These are phyloP conservation scores for Serendipita indica DNA, from an alignment of 768 basidiomycete species.

Conservation along the genomic window DNA sequence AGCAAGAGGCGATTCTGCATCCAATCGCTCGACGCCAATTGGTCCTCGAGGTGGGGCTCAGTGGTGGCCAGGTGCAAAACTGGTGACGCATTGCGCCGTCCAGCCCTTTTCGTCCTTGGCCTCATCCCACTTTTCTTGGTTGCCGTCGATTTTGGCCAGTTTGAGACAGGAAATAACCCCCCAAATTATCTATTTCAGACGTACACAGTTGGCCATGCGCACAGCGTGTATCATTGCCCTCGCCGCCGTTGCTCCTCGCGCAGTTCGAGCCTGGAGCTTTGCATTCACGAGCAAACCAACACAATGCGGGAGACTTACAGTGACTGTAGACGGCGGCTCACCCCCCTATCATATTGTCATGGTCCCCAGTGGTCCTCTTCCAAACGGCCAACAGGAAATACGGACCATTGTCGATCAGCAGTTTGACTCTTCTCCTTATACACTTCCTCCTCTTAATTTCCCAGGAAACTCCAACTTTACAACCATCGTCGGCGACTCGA, in stretches of 20 bases:
- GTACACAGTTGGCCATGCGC: no score
- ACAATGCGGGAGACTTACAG: background rate
- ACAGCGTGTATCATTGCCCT: no score
- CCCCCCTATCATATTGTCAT: constrained; percentile 1
- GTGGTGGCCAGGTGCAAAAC: no score
- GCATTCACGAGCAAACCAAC: background rate
- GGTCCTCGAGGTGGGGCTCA: no score
- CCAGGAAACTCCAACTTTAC: background rate
- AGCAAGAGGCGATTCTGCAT: no score
- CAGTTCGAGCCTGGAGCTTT: background rate
- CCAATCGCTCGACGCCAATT: no score
- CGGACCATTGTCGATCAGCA: constrained; percentile 6
- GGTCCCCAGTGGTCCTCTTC: background rate
- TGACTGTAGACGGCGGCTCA: constrained; percentile 4
- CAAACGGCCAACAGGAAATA: background rate
- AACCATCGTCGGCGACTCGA: background rate
- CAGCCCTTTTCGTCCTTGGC: no score
- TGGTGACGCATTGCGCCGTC: no score
- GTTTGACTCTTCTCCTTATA: background rate
- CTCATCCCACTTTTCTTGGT: no score
- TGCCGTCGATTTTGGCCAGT: no score
- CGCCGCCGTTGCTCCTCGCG: background rate
- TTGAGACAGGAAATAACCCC: no score
- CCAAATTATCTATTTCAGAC: no score
- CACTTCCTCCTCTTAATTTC: background rate